Evolutionary conservation across 2,329 filamentous ascomycete species (phyloP), one percentile per base, ranked within the genome.

Genomic region (Trichoderma arundinaceum): DNA sequence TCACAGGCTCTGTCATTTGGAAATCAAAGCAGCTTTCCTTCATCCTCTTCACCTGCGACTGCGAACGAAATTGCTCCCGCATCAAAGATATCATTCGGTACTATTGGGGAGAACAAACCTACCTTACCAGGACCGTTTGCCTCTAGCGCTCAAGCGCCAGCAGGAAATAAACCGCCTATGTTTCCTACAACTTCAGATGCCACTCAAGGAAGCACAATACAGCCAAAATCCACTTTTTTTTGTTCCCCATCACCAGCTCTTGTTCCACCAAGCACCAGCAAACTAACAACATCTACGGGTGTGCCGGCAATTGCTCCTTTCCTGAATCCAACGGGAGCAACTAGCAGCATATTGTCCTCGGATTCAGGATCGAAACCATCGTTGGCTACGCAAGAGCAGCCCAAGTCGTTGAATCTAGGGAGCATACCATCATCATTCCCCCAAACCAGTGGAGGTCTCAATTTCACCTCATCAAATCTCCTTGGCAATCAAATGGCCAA

Each of bases 11-110:
- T 49, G 19, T 56, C 28, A 44, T 12, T 49, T 19, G 49, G 66
- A 28, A 69, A 70, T 32, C 66, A 68, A 48, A 73, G 68, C 43
- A 69, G 72, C 12, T 75, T 76, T 17, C 51, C 71, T n/a, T 54
- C 68, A 33, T 48, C 43, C 1, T 44, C 68, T 17, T 10, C 44
- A 12, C 44, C 66, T 13, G 58, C 69, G 32, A 61, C 64, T 41
- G 22, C 43, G 63, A 73, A 70, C 13, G 72, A 69, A 46, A 63
- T 51, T 22, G 17, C 54, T 22, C 44, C 71, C 7, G 12, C 52
- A 7, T 22, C 53, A 15, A 64, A 59, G 62, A 28, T 49, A 19
- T 39, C 53, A 19, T 66, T 66, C 41, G 44, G 33, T 4, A 8
- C 39, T 9, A 7, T 35, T 62, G 35, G 57, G 48, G 54, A 64